A percentile compares a stretch with the other conserved stretches of the same genome.
Evolutionary conservation across 1,139 yeast genomes (phyloP).

Genomic region (Hanseniaspora uvarum): DNA sequence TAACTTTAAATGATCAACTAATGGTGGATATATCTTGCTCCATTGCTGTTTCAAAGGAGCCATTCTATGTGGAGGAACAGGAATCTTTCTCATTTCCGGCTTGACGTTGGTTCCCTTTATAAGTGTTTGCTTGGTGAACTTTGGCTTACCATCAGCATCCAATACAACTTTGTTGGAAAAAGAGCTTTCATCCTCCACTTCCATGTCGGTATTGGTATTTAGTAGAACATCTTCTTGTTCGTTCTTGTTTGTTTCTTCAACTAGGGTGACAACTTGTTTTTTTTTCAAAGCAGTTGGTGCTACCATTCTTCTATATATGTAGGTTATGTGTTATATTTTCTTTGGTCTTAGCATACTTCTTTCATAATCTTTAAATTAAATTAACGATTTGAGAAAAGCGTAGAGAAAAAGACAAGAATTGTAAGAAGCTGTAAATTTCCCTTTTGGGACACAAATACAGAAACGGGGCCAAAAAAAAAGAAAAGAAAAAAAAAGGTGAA

Average conservation of each 20-base stretch:
- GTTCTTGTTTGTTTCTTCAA: slow-evolving; percentile 17
- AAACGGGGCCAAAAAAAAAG: not conserved
- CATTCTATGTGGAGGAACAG: slow-evolving; percentile 96
- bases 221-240: slow-evolving; percentile 25
- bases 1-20: slow-evolving; percentile 84
- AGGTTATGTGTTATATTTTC: not conserved
- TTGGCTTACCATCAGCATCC: slow-evolving; percentile 85
- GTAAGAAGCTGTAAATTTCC: not conserved
- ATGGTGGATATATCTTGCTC: slow-evolving; percentile 90
- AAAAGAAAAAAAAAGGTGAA: not conserved
- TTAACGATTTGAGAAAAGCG: no score
- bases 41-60: slow-evolving; percentile 80
- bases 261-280: slow-evolving; percentile 24
- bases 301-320: slow-evolving; percentile 37
- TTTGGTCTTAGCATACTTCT: not conserved
- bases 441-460: not conserved
- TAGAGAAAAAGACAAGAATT: not conserved
- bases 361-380: no score
- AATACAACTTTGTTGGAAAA: slow-evolving; percentile 45
- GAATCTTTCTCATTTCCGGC: slow-evolving; percentile 74
- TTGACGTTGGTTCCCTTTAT: slow-evolving; percentile 56
- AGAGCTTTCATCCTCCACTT: slow-evolving; percentile 45
- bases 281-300: slow-evolving; percentile 55
- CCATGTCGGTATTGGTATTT: slow-evolving; percentile 37
- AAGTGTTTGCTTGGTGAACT: slow-evolving; percentile 64